Evolutionary conservation across 2,329 filamentous ascomycete genomes (phyloP).

Genomic region (Stagonosporopsis cucurbitacearum): DNA sequence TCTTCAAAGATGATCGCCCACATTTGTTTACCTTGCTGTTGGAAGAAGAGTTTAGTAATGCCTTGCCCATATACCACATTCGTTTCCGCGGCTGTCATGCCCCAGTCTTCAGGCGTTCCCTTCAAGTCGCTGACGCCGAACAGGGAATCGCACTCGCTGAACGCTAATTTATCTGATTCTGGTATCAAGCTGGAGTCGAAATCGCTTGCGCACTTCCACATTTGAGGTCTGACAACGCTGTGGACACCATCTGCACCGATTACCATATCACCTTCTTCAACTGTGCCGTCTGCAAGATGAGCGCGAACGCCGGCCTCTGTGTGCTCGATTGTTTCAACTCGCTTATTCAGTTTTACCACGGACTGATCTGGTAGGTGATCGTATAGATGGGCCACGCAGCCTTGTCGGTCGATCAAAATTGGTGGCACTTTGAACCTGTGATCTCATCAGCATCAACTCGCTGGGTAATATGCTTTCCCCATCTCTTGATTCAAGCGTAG

Average conservation of each 20-base stretch:
- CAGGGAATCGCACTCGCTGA: constrained; percentile 12
- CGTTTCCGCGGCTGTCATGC: constrained; percentile 32
- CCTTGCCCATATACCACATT: constrained; percentile 28
- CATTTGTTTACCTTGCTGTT: constrained; percentile 23
- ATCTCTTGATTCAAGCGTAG: background rate
- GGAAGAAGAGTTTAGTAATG: constrained; percentile 37
- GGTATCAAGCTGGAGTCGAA: constrained; percentile 13
- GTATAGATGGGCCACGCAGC: constrained; percentile 28
- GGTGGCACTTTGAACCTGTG: constrained; percentile 14
- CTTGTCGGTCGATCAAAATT: constrained; percentile 27
- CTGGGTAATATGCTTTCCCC: background rate
- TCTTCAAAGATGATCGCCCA: constrained; percentile 24
- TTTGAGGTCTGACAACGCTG: constrained; percentile 27
- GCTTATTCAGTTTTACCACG: constrained; percentile 20
- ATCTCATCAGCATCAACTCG: background rate
- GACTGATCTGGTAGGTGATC: constrained; percentile 29
- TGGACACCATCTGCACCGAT: constrained; percentile 37
- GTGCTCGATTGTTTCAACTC: constrained; percentile 25
- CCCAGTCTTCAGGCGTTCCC: constrained; percentile 25
- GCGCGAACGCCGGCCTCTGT: constrained; percentile 22
- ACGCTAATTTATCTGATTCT: constrained; percentile 17
- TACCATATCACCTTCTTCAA: constrained; percentile 28
- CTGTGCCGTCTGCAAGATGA: constrained; percentile 23
- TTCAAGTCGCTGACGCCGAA: constrained; percentile 25
- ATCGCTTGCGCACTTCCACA: constrained; percentile 30